A percentile compares a stretch with the other conserved stretches of the same genome.
These are phyloP conservation scores for Medicago ruthenica DNA, from an alignment of 306 rosid species.

Conservation along the genomic window DNA sequence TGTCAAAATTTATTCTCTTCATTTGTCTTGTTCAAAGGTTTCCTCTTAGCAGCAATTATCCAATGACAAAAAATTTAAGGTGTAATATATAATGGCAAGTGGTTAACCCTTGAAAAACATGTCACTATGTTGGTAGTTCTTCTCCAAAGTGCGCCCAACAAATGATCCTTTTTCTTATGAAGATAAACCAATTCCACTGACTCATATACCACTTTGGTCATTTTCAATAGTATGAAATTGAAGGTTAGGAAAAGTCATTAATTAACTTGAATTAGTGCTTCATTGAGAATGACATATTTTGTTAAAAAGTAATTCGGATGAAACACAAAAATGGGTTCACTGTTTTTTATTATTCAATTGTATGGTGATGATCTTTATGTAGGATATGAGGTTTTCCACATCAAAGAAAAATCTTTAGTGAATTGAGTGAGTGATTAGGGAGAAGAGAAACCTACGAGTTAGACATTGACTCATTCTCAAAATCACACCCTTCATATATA, in stretches of 20 bases:
- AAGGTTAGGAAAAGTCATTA: conserved; percentile 42
- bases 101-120: conserved; percentile 3
- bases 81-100: conserved; percentile 14
- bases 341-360: conserved; percentile 25
- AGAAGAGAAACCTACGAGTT: conserved; percentile 40
- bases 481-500: conserved; percentile 22
- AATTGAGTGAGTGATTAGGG: conserved; percentile 32
- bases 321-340: conserved; percentile 11
- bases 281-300: conserved; percentile 48
- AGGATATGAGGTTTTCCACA: conserved; percentile 32
- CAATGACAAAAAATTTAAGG: not conserved
- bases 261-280: conserved; percentile 41
- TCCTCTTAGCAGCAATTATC: conserved; percentile 11
- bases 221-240: conserved; percentile 48
- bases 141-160: conserved; percentile 40
- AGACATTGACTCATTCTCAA: conserved; percentile 11
- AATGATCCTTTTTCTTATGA: conserved; percentile 31
- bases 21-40: conserved; percentile 35
- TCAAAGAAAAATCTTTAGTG: conserved; percentile 25
- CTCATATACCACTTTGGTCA: conserved; percentile 51
- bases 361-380: conserved; percentile 33
- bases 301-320: conserved; percentile 11
- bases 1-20: conserved; percentile 19
- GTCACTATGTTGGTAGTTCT: conserved; percentile 23
- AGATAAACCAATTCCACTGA: conserved; percentile 41